Base-by-base conservation (phyloP, 441 rosid species). In the Gossypium schwendimanii region DNA sequence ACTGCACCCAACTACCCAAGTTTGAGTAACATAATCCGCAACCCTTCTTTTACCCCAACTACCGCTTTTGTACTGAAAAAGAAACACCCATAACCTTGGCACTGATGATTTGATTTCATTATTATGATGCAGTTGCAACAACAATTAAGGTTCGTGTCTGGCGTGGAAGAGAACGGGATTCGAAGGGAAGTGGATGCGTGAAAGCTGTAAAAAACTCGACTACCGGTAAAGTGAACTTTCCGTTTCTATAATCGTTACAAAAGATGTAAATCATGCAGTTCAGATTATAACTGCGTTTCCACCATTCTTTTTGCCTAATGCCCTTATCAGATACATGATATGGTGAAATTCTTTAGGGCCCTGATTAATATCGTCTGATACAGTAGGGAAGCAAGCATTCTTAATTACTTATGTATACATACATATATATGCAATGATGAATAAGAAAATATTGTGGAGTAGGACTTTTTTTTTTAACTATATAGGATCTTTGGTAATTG, bases 81-180 rank as follows among this genome's bases (percentile, higher is more conserved):
- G 41, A 36, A 36, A 7, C 41, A 36, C 41, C 41, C 0, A 7
- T 36, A 36, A 36, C 10, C 23, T 41, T 23, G 39, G 18, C 63
- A 28, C 55, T 69, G 50, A 75, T 28, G 8, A 18, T 75, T 50
- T 76, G 14, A 24, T 75, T 50, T 76, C 66, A 49, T 74, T 57
- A 36, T 71, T 63, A 23, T 79, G 52, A 73, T 53, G 63, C 92
- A 95, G 99, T 78, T 95, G 84, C 96, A 85, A 73, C 91, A 87
- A 76, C 97, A 87, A 82, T 71, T 93, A 49, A 90, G 82, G 79
- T 77, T 85, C 44, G 63, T 84, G 75, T 74, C 90, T n/a, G 83
- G 76, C 57, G 85, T 77, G 24, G 88, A 88, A 77, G 87, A 85
- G 81, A 83, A 85, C 71, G 93, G 90, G 65, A 87, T 78, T 54